Evolutionary conservation across 2,329 filamentous ascomycete species (phyloP), one percentile per base, ranked within the genome.

Genomic region (Exophiala calicioides): DNA sequence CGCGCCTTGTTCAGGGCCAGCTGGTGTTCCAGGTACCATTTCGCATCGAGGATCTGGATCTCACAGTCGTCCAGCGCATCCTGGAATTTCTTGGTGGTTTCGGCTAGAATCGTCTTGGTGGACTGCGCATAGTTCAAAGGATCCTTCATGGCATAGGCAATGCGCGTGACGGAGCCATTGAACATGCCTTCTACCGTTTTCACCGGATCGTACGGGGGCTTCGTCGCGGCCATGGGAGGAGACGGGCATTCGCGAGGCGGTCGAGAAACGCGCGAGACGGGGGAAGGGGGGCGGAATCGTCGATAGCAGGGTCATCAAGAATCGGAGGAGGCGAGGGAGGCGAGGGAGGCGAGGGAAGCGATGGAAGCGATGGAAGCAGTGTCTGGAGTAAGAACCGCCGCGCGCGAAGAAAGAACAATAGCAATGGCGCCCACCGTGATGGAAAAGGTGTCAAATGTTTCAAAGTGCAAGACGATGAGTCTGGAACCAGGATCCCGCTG

Each of bases 51-150:
- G 41, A 60, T 58, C 41, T 58, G 50, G 9, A 59, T 53, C 33
- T 59, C 53, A 26, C 53, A 57, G 23, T 60, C 57, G 43, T 60
- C 58, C 6, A 59, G 50, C 29, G 56, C 58, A 51, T 60, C 58
- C 36, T 58, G 55, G 45, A 55, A 60, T 29, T 53, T 53, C 34
- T 56, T 58, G 13, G 55, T 47, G 20, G 53, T 56, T 36, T 58
- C 58, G 34, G 47, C 48, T 8, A 60, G 41, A 9, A 60, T 47
- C 16, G 50, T 47, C 44, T 54, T 53, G 21, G 55, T 60, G 5
- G 46, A 52, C 27, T 50, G 50, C 29, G 53, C 57, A 30, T 49
- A 59, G 34, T 57, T 56, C 20, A 52, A 27, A 16, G 58, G 55
- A 26, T 60, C 57, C 45, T 57, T 55, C 39, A 60, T 42, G 31